Conservation (phyloP, 345 rosid genomes). For the Pelargonium nanum region DNA sequence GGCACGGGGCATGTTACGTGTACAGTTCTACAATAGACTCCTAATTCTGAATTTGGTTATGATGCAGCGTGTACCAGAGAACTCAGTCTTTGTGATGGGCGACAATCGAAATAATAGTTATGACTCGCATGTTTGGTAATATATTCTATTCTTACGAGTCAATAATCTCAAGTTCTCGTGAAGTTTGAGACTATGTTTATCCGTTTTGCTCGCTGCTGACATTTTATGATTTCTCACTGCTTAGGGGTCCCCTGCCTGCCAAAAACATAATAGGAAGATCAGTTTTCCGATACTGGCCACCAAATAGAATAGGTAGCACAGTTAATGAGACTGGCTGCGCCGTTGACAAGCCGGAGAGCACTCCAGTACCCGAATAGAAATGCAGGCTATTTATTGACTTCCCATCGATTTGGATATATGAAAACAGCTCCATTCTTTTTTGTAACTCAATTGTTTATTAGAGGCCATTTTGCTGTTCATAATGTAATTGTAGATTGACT, state of each 20-base stretch:
- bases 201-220: not conserved
- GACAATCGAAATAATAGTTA: slow-evolving; percentile 90
- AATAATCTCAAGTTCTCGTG: not conserved
- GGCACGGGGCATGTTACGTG: not conserved
- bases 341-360: not conserved
- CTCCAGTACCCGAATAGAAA: not conserved
- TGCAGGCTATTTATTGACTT: not conserved
- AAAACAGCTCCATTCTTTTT: not conserved
- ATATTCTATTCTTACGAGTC: not conserved
- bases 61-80: slow-evolving; percentile 73
- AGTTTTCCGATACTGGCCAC: slow-evolving; percentile 71
- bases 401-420: not conserved
- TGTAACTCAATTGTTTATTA: too few relatives aligned
- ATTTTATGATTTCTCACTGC: slow-evolving; percentile 7
- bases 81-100: slow-evolving; percentile 79
- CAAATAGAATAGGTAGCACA: slow-evolving; percentile 13
- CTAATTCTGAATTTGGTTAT: not conserved
- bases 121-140: slow-evolving; percentile 87
- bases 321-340: not conserved
- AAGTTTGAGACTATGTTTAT: not conserved
- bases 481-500: not conserved
- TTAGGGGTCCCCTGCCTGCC: slow-evolving; percentile 78
- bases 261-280: slow-evolving; percentile 60
- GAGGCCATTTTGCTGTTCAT: not conserved
- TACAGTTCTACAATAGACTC: not conserved